Conservation (phyloP, 352 stramenopile species). For the Detonula confervacea region DNA sequence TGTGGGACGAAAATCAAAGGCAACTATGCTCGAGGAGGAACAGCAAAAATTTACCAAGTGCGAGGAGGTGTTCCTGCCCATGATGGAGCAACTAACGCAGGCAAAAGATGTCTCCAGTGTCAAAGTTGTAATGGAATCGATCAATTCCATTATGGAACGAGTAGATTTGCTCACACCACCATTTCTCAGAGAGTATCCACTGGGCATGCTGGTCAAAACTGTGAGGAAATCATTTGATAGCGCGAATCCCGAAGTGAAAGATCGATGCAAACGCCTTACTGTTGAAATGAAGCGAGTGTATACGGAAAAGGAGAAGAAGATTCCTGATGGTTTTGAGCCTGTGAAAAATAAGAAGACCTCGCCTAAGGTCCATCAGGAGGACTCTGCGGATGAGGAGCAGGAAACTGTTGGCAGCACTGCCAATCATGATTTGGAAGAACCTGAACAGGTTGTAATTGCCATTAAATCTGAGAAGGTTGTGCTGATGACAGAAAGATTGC, state of each 20-base stretch:
- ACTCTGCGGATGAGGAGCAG: not conserved
- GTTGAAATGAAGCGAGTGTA: slow-evolving; percentile 58
- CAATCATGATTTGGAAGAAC: not conserved
- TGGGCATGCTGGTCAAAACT: slow-evolving; percentile 54
- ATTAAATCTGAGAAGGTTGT: slow-evolving; percentile 6
- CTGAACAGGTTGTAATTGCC: not conserved
- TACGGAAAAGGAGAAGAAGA: slow-evolving; percentile 45
- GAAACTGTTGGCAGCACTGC: not conserved
- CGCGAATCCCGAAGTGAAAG: slow-evolving; percentile 39
- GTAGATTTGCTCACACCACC: slow-evolving; percentile 55
- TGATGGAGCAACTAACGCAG: slow-evolving; percentile 42
- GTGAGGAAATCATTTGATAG: slow-evolving; percentile 52
- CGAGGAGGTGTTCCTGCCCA: slow-evolving; percentile 54
- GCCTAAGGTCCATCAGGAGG: no score
- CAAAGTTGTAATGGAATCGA: slow-evolving; percentile 30
- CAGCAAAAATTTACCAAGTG: slow-evolving; percentile 51
- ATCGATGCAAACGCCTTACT: slow-evolving; percentile 50
- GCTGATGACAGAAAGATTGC: slow-evolving; percentile 6
- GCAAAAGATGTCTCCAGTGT: slow-evolving; percentile 34
- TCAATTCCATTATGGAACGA: slow-evolving; percentile 32
- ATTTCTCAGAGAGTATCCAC: slow-evolving; percentile 48
- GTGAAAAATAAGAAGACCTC: slow-evolving; percentile 37
- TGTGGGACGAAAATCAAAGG: slow-evolving; percentile 37
- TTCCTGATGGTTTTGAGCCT: slow-evolving; percentile 51
- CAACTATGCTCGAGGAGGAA: slow-evolving; percentile 37